Evolutionary conservation across 345 rosid species (phyloP), one percentile per base, ranked within the genome.

Genomic region (Euphorbia peplus): DNA sequence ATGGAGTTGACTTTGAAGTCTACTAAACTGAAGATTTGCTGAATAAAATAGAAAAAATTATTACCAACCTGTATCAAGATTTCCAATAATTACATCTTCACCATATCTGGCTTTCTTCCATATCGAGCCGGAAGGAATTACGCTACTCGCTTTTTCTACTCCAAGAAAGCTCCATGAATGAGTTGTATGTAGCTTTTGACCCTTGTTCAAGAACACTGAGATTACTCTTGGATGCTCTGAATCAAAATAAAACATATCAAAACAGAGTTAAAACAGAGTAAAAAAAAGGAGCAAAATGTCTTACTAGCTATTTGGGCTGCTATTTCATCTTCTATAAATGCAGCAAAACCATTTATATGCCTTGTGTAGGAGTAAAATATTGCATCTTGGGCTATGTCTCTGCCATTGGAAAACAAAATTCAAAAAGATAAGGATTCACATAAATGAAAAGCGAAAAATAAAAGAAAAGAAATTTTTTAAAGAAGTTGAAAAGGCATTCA

Each of bases 101-200:
- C 88, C 84, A 50, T 63, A 78, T 52, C 73, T 80, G 21, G 82
- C 83, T 56, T 72, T 72, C 70, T 39, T 66, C 76, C 75, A 85
- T 13, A 75, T 25, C 12, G 78, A 75, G 28, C 47, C 37, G 4
- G 79, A 76, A 55, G 68, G 50, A 24, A 76, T 71, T 0, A 61
- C 13, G 5, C 72, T 75, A 9, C 72, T 75, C 7, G 53, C 48
- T 21, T 67, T 18, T 64, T 76, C 79, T 5, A 76, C 53, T 35
- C 86, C 80, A 67, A 87, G 78, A 62, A 90, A 90, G 50, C 76
- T 71, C 96, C 93, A 87, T 55, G 96, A 86, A 15, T 70, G 81
- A 58, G 96, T 90, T 1, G 91, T 90, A 13, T 83, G 93, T 12
- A 81, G 26, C 25, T 78, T 73, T 56, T 76, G 78, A 63, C 79